phyloP scores from a whole-genome alignment of 2,329 filamentous ascomycete genomes.

The Trichophyton mentagrophytes region DNA sequence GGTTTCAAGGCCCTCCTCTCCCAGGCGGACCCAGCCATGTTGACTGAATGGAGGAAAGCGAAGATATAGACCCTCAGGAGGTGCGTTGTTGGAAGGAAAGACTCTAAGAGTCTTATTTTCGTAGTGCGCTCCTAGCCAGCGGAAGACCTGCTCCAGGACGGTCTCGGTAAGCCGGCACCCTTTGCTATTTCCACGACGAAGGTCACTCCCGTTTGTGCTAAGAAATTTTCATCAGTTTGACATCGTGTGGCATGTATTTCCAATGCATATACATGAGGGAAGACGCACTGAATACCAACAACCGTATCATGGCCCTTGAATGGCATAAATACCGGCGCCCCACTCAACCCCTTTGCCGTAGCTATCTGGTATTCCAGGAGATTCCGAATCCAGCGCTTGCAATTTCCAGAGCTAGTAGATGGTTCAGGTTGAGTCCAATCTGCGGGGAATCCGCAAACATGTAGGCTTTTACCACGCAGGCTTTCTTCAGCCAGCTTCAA shows the following conservation, averaged over 20 bases:
- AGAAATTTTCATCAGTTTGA: background rate
- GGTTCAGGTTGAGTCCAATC: background rate
- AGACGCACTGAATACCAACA: background rate
- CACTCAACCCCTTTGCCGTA: background rate
- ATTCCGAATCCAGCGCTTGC: background rate
- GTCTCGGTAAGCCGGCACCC: background rate
- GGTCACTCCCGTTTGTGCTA: background rate
- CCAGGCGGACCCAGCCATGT: background rate
- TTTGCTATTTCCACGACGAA: background rate
- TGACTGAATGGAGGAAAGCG: background rate
- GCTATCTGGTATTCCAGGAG: background rate
- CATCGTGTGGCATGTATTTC: background rate
- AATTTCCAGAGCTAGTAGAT: background rate
- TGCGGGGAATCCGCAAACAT: background rate
- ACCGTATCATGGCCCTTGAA: background rate
- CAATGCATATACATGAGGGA: background rate
- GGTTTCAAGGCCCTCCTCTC: background rate
- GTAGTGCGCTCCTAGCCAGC: background rate
- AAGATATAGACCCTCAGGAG: background rate
- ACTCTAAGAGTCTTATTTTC: background rate
- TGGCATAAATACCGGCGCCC: background rate
- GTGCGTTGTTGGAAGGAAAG: background rate
- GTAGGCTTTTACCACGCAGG: background rate
- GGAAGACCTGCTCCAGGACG: background rate
- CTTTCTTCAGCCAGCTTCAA: background rate